Conservation (phyloP, 2,329 filamentous ascomycete genomes). For the Teratosphaeria pseudoeucalypti region DNA sequence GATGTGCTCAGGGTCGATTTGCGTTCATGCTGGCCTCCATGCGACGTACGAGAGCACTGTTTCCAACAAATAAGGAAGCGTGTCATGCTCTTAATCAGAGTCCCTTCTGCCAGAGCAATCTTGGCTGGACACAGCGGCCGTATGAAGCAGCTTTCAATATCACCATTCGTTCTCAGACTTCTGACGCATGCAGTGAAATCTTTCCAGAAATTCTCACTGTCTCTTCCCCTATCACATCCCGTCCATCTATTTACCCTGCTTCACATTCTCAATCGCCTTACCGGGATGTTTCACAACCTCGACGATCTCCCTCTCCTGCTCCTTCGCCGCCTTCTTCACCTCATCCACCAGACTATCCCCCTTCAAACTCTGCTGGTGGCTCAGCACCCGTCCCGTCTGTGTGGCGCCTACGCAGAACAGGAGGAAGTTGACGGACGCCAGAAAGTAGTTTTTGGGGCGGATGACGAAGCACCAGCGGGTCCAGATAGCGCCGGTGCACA, state of each 20-base stretch:
- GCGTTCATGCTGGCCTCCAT: not conserved
- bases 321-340: slow-evolving; percentile 6
- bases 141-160: not conserved
- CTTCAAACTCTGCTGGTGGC: slow-evolving; percentile 55
- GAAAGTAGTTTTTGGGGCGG: slow-evolving; percentile 80
- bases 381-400: slow-evolving; percentile 67
- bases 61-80: not conserved
- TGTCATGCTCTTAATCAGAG: not conserved
- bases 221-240: no score
- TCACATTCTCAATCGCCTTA: not conserved
- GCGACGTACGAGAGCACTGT: not conserved
- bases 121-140: not conserved
- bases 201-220: no score
- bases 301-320: slow-evolving; percentile 3
- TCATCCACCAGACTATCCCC: slow-evolving; percentile 29
- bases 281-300: slow-evolving; percentile 6
- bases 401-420: slow-evolving; percentile 77
- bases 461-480: slow-evolving; percentile 98
- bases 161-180: no score
- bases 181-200: no score
- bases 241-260: not conserved
- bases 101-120: not conserved
- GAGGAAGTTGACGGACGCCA: slow-evolving; percentile 97
- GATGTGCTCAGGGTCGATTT: not conserved
- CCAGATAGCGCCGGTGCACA: slow-evolving; percentile 90